Percentiles rank a stretch among this genome's conserved stretches.
Evolutionary conservation across 1,284 basidiomycete species (phyloP).

Genomic region (Erythrobasidium hasegawianum): DNA sequence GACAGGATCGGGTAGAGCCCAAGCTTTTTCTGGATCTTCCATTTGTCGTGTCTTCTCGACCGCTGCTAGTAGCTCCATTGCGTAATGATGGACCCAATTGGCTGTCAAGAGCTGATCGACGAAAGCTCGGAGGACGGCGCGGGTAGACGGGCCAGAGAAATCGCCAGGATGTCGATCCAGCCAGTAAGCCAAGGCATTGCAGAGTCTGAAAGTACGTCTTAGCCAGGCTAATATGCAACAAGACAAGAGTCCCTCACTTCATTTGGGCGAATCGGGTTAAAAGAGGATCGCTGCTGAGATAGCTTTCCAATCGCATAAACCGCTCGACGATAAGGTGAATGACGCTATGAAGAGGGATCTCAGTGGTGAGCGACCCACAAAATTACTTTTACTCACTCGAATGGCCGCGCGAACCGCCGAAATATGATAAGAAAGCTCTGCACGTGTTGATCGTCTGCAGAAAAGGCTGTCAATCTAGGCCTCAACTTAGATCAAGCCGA

Average conservation of each 20-base stretch:
- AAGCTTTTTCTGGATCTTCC: conserved; percentile 42
- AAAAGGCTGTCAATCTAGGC: too few relatives aligned
- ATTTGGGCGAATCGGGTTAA: conserved; percentile 46
- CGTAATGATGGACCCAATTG: conserved; percentile 46
- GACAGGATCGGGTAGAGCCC: conserved; percentile 43
- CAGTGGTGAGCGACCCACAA: neutral
- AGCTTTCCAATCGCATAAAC: conserved; percentile 11
- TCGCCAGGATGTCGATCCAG: conserved; percentile 46
- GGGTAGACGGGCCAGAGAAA: conserved; percentile 37
- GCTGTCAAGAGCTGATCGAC: conserved; percentile 37
- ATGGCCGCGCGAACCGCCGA: conserved; percentile 45
- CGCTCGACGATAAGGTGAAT: conserved; percentile 43
- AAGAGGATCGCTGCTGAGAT: conserved; percentile 29
- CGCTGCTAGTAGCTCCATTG: conserved; percentile 43
- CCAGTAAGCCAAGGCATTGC: conserved; percentile 44
- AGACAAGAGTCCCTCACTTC: conserved; percentile 37
- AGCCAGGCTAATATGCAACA: neutral
- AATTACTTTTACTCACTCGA: conserved; percentile 33
- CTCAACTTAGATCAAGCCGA: neutral
- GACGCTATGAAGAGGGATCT: conserved; percentile 28
- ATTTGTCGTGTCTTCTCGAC: conserved; percentile 30
- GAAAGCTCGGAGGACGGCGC: conserved; percentile 36
- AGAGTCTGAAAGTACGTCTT: conserved; percentile 37
- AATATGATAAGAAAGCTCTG: conserved; percentile 46
- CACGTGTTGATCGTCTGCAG: conserved; percentile 44